Base-by-base conservation (phyloP, 2,329 filamentous ascomycete species). In the Macrophomina pseudophaseolina region DNA sequence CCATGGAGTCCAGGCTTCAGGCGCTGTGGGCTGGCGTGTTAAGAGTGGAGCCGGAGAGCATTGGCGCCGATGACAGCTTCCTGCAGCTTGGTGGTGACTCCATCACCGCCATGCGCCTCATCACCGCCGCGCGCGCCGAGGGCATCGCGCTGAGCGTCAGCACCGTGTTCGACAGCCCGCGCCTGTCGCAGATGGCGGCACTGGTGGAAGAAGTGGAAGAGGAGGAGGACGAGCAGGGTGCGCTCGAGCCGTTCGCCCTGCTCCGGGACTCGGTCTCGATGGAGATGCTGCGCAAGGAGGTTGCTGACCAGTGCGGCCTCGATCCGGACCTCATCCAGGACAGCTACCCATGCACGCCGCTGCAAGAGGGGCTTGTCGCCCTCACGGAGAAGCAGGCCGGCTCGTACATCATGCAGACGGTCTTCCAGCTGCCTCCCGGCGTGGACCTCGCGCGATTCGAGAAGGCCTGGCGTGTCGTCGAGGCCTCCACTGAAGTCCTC, bases 361-460 rank as follows among this genome's bases (percentile, higher is more conserved):
- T 78, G 12, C 79, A 81, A 66, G 79, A 80, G 70, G 76, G 76
- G 6, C 71, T 81, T 3, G 77, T 81, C 70, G 76, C 79, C 0
- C 73, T 78, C 2, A 79, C 77, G 1, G 74, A 73, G 14, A 80
- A 77, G 62, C 76, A 75, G 23, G 68, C 69, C 14, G 75, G 78
- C 62, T 75, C 75, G 0, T 81, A 80, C 67, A 73, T 80, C 16
- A 77, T 78, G 14, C 78, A 79, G 68, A 69, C 75, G 67, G 72
- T 80, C 4, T 72, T 74, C 5, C 70, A 70, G 5, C 69, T 80
- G 30, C 73, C 72, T 7, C 6, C 38, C 32, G 54, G 33, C 18
- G 30, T 54, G 9, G 30, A 52, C 23, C 56, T 76, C 42, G 42
- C 42, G 5, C 42, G 42, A 9, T 44, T 44, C 42, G 42, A 44